Conservation (phyloP, 1,284 basidiomycete genomes). For the Sutorius eximius region DNA sequence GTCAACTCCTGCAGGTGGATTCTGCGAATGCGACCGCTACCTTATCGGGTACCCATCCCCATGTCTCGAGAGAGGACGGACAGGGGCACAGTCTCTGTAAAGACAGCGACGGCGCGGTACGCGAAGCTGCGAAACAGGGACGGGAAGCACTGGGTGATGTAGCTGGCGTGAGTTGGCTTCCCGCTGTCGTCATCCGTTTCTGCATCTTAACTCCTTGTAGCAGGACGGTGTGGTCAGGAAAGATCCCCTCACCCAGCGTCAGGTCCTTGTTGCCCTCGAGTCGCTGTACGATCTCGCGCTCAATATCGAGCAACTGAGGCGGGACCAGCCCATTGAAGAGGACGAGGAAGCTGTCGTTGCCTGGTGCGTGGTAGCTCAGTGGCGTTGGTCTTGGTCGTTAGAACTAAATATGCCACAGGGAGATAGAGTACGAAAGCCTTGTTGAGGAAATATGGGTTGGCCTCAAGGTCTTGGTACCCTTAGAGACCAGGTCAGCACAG, state of each 20-base stretch:
- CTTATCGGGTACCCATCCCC: constrained; percentile 53
- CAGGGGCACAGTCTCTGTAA: constrained; percentile 30
- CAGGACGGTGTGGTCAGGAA: constrained; percentile 55
- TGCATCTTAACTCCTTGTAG: constrained; percentile 30
- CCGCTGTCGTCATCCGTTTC: not conserved
- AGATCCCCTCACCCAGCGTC: constrained; percentile 76
- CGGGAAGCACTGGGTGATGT: constrained; percentile 62
- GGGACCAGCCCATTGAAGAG: constrained; percentile 71
- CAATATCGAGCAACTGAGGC: constrained; percentile 81
- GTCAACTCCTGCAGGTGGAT: constrained; percentile 91
- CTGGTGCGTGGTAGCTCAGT: constrained; percentile 49
- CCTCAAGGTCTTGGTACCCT: constrained; percentile 84
- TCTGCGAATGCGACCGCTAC: constrained; percentile 49
- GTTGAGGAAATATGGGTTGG: constrained; percentile 80
- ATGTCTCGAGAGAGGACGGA: constrained; percentile 56
- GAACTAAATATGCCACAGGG: constrained; percentile 41
- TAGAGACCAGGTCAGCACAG: constrained; percentile 76
- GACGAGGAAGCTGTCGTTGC: constrained; percentile 51
- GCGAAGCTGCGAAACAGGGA: constrained; percentile 71
- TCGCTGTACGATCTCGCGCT: constrained; percentile 85
- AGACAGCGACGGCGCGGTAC: constrained; percentile 55
- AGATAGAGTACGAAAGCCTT: constrained; percentile 58
- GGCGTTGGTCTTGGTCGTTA: not conserved
- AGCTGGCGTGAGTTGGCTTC: constrained; percentile 44
- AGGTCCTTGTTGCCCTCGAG: constrained; percentile 83